These are phyloP conservation scores for Penicillium tannophilum DNA, from an alignment of 495 filamentous ascomycete genomes.

Conservation along the genomic window DNA sequence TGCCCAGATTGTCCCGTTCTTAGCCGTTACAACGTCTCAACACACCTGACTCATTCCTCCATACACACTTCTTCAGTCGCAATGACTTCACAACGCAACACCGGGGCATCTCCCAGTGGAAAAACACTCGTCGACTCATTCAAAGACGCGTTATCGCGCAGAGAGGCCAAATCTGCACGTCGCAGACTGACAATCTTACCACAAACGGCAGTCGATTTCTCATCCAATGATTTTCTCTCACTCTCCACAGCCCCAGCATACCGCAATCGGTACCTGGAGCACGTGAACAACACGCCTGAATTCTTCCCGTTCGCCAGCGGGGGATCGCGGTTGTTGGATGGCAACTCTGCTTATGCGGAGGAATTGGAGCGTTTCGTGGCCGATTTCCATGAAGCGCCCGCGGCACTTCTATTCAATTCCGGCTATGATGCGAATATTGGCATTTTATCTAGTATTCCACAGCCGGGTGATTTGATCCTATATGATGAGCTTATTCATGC, in stretches of 20 bases:
- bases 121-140: conserved; percentile 40
- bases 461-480: conserved; percentile 67
- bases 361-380: conserved; percentile 66
- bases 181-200: conserved; percentile 46
- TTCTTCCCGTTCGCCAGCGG: conserved; percentile 42
- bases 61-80: neutral
- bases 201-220: conserved; percentile 42
- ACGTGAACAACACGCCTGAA: conserved; percentile 35
- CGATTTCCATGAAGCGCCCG: conserved; percentile 62
- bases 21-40: conserved; percentile 1
- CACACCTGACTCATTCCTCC: conserved; percentile 2
- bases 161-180: conserved; percentile 48
- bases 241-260: conserved; percentile 39
- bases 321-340: conserved; percentile 55
- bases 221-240: conserved; percentile 52
- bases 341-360: conserved; percentile 68
- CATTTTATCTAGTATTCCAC: conserved; percentile 66
- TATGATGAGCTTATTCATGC: conserved; percentile 79
- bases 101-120: neutral
- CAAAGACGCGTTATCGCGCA: conserved; percentile 36
- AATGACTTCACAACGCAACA: neutral
- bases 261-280: conserved; percentile 31
- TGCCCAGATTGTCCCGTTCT: conserved; percentile 6
- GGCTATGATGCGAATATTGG: conserved; percentile 78
- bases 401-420: conserved; percentile 74